Evolutionary conservation across 2,329 filamentous ascomycete species (phyloP).

Genomic region (Fusarium austroafricanum): DNA sequence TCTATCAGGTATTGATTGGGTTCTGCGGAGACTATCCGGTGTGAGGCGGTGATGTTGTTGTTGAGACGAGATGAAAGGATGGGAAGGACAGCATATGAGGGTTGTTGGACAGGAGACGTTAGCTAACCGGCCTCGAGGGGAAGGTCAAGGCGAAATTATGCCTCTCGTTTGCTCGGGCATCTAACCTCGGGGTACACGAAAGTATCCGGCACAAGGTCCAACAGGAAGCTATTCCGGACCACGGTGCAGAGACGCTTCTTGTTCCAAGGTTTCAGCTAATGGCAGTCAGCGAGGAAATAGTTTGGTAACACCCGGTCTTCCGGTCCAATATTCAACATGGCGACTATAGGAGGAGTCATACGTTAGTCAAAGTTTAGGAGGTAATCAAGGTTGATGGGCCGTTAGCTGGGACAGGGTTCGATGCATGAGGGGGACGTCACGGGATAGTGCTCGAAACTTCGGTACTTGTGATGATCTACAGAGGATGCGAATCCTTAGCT

Average conservation of each 20-base stretch:
- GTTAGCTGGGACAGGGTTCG: conserved; percentile 16
- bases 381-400: neutral
- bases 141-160: neutral
- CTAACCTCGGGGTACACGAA: neutral
- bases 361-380: neutral
- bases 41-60: neutral
- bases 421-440: conserved; percentile 35
- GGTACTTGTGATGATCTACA: conserved; percentile 25
- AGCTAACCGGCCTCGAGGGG: neutral
- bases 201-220: conserved; percentile 13
- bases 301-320: conserved; percentile 19
- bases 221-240: conserved; percentile 32
- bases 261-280: conserved; percentile 25
- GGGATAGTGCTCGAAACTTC: conserved; percentile 29
- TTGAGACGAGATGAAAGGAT: neutral
- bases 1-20: conserved; percentile 20
- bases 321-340: neutral
- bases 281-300: neutral
- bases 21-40: conserved; percentile 1
- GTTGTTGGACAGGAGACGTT: neutral
- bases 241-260: neutral
- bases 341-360: conserved; percentile 11
- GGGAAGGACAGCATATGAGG: neutral
- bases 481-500: conserved; percentile 5
- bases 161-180: conserved; percentile 1